phyloP scores from a whole-genome alignment of 2,329 filamentous ascomycete genomes.

The Calonectria pseudoreteaudii region DNA sequence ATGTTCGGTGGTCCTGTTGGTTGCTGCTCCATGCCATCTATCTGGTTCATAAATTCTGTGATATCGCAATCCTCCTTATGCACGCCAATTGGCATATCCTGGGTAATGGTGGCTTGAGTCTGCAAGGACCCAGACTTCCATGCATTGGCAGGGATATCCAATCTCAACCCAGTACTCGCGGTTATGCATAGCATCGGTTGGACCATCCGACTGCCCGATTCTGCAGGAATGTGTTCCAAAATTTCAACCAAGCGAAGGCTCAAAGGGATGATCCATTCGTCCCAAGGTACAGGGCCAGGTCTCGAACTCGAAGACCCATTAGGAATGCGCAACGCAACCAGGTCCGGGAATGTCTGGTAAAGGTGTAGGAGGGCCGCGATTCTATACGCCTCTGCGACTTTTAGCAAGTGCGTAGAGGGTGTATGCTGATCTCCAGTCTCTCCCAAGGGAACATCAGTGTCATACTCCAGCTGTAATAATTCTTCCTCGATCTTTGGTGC shows the following conservation, averaged over 20 bases:
- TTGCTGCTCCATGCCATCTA: constrained; percentile 17
- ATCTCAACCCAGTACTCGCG: constrained; percentile 49
- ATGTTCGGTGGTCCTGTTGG: constrained; percentile 18
- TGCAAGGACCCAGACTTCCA: constrained; percentile 5
- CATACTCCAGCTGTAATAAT: constrained; percentile 47
- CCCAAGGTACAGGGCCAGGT: constrained; percentile 46
- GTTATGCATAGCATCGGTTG: constrained; percentile 53
- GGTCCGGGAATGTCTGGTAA: constrained; percentile 54
- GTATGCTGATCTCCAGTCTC: constrained; percentile 48
- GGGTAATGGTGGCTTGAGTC: neutral
- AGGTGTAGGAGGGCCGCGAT: constrained; percentile 53
- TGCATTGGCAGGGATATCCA: constrained; percentile 29
- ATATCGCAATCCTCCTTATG: constrained; percentile 20
- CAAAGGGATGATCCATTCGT: constrained; percentile 51
- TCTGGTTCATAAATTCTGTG: constrained; percentile 21
- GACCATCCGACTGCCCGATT: constrained; percentile 51
- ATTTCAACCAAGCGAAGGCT: constrained; percentile 49
- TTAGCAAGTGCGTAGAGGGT: constrained; percentile 47
- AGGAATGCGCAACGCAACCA: constrained; percentile 48
- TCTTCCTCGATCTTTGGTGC: constrained; percentile 50
- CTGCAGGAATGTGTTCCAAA: constrained; percentile 49
- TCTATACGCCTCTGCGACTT: constrained; percentile 54
- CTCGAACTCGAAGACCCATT: constrained; percentile 13
- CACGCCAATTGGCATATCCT: constrained; percentile 6
- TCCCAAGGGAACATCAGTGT: constrained; percentile 20